Percentiles rank a stretch among this genome's conserved stretches.
Conservation (phyloP, 75 land plant genomes). For the Selaginella tamariscina region DNA sequence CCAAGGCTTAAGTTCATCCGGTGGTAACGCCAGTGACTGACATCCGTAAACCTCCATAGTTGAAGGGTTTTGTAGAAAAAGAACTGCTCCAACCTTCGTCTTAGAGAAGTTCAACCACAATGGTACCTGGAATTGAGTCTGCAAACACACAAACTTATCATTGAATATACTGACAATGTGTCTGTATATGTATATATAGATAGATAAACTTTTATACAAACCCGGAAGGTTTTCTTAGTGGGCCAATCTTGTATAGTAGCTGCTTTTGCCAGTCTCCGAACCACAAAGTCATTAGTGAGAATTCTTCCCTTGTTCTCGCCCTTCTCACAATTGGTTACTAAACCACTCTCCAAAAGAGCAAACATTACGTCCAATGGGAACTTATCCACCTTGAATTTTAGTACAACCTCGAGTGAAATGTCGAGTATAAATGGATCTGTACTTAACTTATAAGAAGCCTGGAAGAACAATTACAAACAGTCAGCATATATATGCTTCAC, state of each 20-base stretch:
- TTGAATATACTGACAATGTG: too few relatives aligned
- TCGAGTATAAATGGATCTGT: neutral
- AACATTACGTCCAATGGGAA: constrained; percentile 57
- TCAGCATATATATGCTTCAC: too few relatives aligned
- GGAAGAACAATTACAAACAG: neutral
- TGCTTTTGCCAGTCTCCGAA: constrained; percentile 64
- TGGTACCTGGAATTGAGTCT: constrained; percentile 37
- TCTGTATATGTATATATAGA: too few relatives aligned
- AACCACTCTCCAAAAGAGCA: constrained; percentile 68
- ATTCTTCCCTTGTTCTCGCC: constrained; percentile 81
- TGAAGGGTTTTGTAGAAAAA: constrained; percentile 53
- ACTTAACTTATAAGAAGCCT: neutral
- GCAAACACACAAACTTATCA: too few relatives aligned
- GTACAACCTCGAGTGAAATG: constrained; percentile 32
- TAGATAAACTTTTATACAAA: too few relatives aligned
- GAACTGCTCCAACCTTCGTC: constrained; percentile 46
- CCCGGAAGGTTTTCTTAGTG: constrained; percentile 47
- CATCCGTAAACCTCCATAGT: constrained; percentile 53
- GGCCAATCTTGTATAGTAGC: constrained; percentile 42
- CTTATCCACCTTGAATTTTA: constrained; percentile 46
- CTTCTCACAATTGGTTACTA: constrained; percentile 47
- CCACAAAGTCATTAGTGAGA: constrained; percentile 67
- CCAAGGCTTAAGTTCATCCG: constrained; percentile 9
- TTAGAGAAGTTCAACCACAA: constrained; percentile 68
- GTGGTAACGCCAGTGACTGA: constrained; percentile 31